A percentile compares a stretch with the other conserved stretches of the same genome.
Evolutionary conservation across 768 basidiomycete species (phyloP).

Genomic region (Fibroporia radiculosa): DNA sequence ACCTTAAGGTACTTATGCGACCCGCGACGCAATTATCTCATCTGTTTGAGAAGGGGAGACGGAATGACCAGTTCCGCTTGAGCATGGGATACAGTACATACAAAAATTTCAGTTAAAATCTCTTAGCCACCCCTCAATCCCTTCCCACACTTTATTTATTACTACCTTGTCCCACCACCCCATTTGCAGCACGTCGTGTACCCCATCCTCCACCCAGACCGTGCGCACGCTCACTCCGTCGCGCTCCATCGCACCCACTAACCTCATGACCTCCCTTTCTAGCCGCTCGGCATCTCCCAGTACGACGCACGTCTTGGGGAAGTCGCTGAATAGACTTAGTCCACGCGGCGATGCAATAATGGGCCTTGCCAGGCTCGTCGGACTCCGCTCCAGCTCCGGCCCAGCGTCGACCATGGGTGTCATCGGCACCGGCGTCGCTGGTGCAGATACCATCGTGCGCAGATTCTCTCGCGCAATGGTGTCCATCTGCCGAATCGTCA

Average conservation of each 20-base stretch:
- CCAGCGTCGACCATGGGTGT: conserved; percentile 3
- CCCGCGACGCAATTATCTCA: background rate
- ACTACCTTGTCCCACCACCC: conserved; percentile 39
- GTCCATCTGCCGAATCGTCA: conserved; percentile 20
- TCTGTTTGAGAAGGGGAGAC: background rate
- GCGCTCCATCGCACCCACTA: conserved; percentile 27
- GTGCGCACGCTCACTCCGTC: conserved; percentile 19
- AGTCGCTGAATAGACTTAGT: conserved; percentile 36
- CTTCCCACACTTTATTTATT: conserved; percentile 30
- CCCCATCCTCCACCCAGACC: conserved; percentile 22
- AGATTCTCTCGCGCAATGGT: conserved; percentile 14
- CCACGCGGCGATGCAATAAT: conserved; percentile 25
- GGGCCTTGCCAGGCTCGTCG: conserved; percentile 19
- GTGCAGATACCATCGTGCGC: conserved; percentile 16
- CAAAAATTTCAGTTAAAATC: background rate
- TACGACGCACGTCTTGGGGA: conserved; percentile 37
- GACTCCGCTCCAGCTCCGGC: conserved; percentile 14
- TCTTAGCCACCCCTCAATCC: conserved; percentile 28
- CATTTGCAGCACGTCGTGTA: conserved; percentile 40
- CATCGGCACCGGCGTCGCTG: conserved; percentile 11
- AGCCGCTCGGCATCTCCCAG: conserved; percentile 46
- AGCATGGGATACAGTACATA: background rate
- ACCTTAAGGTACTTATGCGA: background rate
- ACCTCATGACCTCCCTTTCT: conserved; percentile 37
- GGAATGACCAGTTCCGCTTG: background rate